A percentile compares a stretch with the other conserved stretches of the same genome.
phyloP scores from a whole-genome alignment of 257 asterid species.

The Ajuga chamaepitys region DNA sequence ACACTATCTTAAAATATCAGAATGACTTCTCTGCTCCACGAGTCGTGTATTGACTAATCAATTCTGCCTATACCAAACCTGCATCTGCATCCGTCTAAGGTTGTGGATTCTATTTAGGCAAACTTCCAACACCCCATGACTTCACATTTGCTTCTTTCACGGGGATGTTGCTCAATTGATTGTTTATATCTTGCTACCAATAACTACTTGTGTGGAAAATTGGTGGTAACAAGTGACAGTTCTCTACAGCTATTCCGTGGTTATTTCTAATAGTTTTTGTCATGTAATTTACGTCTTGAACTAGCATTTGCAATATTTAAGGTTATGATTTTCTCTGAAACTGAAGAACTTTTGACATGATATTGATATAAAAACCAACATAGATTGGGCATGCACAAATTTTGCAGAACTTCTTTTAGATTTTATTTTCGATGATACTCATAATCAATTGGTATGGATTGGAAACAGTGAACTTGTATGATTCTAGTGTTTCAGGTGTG shows the following conservation, averaged over 20 bases:
- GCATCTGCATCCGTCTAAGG: too few relatives aligned
- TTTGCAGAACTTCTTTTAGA: conserved; percentile 1
- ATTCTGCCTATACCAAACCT: not conserved
- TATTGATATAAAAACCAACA: conserved; percentile 2
- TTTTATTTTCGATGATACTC: not conserved
- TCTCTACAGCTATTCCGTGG: not conserved
- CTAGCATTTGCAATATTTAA: not conserved
- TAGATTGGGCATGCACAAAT: not conserved
- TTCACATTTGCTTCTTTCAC: too few relatives aligned
- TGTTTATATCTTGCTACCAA: too few relatives aligned
- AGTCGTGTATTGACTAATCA: not conserved
- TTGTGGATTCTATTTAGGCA: too few relatives aligned
- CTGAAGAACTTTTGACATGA: conserved; percentile 1
- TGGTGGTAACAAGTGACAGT: not conserved
- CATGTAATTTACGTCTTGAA: not conserved
- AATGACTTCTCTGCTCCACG: not conserved
- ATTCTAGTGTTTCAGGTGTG: conserved; percentile 81
- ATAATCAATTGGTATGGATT: not conserved
- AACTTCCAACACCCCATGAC: too few relatives aligned
- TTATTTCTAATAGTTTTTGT: not conserved
- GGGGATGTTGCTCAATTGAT: too few relatives aligned
- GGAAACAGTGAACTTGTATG: conserved; percentile 26
- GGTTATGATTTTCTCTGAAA: not conserved
- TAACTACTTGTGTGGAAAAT: not conserved
- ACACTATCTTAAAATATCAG: not conserved